Evolutionary conservation across 306 rosid genomes (phyloP).

Genomic region (Quercus variabilis): DNA sequence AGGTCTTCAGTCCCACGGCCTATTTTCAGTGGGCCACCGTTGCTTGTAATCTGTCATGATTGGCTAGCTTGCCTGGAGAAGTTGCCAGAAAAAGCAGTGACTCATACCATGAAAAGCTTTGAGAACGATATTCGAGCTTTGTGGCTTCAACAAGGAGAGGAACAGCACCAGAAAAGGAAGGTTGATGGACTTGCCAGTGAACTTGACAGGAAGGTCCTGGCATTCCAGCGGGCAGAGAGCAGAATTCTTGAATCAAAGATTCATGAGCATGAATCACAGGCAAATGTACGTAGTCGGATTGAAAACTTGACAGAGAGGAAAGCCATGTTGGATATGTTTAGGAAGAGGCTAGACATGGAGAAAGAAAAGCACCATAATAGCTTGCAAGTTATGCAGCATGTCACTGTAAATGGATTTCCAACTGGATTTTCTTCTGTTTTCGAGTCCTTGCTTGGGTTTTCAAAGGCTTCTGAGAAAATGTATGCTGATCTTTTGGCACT

Average conservation of each 20-base stretch:
- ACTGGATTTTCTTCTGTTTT: constrained; percentile 74
- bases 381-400: constrained; percentile 67
- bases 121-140: constrained; percentile 64
- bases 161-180: constrained; percentile 79
- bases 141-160: constrained; percentile 68
- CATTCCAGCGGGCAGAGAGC: constrained; percentile 47
- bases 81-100: constrained; percentile 59
- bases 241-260: constrained; percentile 57
- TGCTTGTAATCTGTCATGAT: constrained; percentile 62
- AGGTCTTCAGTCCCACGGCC: constrained; percentile 36
- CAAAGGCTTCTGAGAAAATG: constrained; percentile 72
- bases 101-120: constrained; percentile 52
- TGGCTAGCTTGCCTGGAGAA: constrained; percentile 71
- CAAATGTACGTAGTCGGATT: constrained; percentile 23
- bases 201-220: constrained; percentile 47
- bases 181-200: constrained; percentile 63
- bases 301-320: constrained; percentile 56
- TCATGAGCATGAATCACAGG: constrained; percentile 37
- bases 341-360: constrained; percentile 61
- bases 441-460: constrained; percentile 66
- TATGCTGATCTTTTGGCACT: constrained; percentile 54
- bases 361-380: constrained; percentile 66
- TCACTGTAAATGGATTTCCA: constrained; percentile 64
- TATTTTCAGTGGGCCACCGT: constrained; percentile 58
- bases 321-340: constrained; percentile 55